Evolutionary conservation across 495 filamentous ascomycete genomes (phyloP).

Genomic region (Parathielavia appendiculata): DNA sequence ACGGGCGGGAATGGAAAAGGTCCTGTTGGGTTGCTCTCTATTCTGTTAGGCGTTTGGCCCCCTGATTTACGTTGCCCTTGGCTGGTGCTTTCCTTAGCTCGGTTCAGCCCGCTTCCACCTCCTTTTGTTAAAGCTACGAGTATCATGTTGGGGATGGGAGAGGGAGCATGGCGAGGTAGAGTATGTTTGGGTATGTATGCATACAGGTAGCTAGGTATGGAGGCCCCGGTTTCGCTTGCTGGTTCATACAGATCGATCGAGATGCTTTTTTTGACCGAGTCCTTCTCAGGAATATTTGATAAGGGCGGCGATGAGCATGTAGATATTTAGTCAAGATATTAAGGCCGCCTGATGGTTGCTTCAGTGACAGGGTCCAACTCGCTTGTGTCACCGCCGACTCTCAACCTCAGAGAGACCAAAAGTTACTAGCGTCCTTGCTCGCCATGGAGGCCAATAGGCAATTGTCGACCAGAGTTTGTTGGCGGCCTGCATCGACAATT

Average conservation of each 20-base stretch:
- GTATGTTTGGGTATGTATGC: neutral
- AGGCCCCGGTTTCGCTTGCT: neutral
- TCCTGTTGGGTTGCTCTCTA: neutral
- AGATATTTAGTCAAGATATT: neutral
- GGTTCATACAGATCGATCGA: neutral
- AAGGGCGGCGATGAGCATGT: neutral
- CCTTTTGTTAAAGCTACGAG: neutral
- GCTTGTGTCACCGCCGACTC: neutral
- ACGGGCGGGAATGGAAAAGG: neutral
- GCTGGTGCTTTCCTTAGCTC: too few relatives aligned
- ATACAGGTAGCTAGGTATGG: neutral
- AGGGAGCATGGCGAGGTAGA: constrained; percentile 10
- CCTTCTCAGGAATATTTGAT: neutral
- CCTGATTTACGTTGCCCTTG: neutral
- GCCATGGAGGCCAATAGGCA: too few relatives aligned
- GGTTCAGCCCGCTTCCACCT: neutral
- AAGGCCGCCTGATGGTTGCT: neutral
- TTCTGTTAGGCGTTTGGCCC: constrained; percentile 1
- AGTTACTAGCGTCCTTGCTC: too few relatives aligned
- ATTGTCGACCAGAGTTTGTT: neutral
- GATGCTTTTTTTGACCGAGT: neutral
- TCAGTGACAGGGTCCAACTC: neutral
- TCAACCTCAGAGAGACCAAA: too few relatives aligned
- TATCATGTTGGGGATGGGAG: neutral
- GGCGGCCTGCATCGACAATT: neutral